Evolutionary conservation across 768 basidiomycete species (phyloP), one percentile per base, ranked within the genome.

Genomic region (Cystoderma amianthinum): DNA sequence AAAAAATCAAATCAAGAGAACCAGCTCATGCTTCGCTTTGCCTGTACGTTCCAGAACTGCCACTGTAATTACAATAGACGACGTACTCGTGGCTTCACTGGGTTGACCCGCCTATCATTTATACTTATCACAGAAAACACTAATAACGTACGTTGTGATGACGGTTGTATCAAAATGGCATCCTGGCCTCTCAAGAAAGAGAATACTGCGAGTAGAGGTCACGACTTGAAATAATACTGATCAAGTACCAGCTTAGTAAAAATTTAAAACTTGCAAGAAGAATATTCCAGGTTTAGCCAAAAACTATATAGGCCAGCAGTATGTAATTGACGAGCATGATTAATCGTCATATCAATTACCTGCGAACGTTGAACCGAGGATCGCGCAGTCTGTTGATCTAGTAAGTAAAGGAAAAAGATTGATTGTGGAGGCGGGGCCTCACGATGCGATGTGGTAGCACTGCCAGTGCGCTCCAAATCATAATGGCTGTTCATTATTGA

Each of bases 401-500:
- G 23, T 25, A 30, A 7, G 13, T 9, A 12, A 15, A 16, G n/a
- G 10, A 32, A 7, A 11, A 17, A 5, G 9, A 30, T 41, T 12
- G 23, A n/a, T n/a, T n/a, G n/a, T n/a, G n/a, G n/a, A n/a, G n/a
- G n/a, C n/a, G n/a, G n/a, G n/a, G n/a, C 9, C 6, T 17, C 10
- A 44, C 47, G 43, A 44, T 3, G n/a, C n/a, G n/a, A n/a, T n/a
- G 47, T 48, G 18, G 44, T 40, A 12, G 44, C 47, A 2, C 44
- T 39, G n/a, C 47, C 23, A 11, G 44, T 36, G 23, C 44, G 38
- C 5, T 42, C 38, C 32, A 44, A 47, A 2, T 40, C 13, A 9
- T 44, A 39, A 7, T 44, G 10, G n/a, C 36, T 34, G 28, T 48
- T 48, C 2, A 48, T 38, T 16, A 33, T 37, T 7, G 44, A 37